Base-by-base conservation (phyloP, 768 basidiomycete genomes). In the Xanthoconium stramineum region DNA sequence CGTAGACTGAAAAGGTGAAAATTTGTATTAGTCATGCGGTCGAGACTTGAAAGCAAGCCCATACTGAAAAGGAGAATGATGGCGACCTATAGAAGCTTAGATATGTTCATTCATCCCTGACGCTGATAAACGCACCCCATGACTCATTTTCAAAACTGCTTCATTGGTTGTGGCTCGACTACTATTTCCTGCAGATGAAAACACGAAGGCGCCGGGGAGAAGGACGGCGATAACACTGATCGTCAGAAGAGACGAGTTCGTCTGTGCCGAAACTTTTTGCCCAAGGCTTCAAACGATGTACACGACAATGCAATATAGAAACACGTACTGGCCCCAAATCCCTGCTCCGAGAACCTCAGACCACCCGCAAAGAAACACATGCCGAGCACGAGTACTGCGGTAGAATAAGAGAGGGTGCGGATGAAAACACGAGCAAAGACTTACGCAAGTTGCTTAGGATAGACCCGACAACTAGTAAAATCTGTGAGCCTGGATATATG, bases 361-460 rank as follows among this genome's bases (percentile, higher is more conserved):
- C 90, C 90, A 14, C 91, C 90, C 1, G 89, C 91, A 58, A 93
- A 88, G 72, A 92, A 90, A 62, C 89, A 90, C 70, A 93, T 82
- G 17, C 91, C 91, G 12, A 93, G 80, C 17, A 94, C 90, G 39
- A 94, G 81, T 2, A 94, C 89, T 91, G 43, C 20, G 19, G 17
- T 4, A 32, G 50, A 2, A 47, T 50, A 55, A 57, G 51, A 36
- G 38, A 37, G 10, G 20, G 7, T 2, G 37, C 20, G n/a, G 2
- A 20, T n/a, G 15, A 43, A 5, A 11, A 42, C 30, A 50, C 39
- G 7, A 30, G 8, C 29, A 9, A 45, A 15, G 3, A 69, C 83
- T 35, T 59, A 84, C 83, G 69, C 53, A 90, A 75, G 72, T 91
- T 93, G 65, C 86, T 88, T 15, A 94, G 73, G 69, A 94, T 91